Evolutionary conservation across 148 eudicot genomes (phyloP), one percentile per base, ranked within the genome.

Genomic region (Simmondsia chinensis): DNA sequence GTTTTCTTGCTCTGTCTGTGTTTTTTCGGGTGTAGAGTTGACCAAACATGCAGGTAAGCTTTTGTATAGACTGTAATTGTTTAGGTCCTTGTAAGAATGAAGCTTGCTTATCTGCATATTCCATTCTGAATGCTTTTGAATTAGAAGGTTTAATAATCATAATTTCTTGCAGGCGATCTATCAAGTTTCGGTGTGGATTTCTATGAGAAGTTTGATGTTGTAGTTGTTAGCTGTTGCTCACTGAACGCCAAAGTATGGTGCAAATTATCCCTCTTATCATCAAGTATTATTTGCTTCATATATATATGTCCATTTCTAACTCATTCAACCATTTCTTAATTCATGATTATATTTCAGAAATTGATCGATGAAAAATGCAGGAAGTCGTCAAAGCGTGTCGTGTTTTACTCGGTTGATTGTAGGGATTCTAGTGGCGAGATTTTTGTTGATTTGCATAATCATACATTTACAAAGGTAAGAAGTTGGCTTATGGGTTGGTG

Each of bases 391-490:
- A 91, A 82, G 77, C 95, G 68, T 26, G 54, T 86, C 46, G 81
- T 96, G 39, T 91, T 86, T 62, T 91, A 82, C 50, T 48, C 87
- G 6, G 94, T 86, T 39, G 96, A 91, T 34, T 91, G 96, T 52
- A 69, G 94, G 37, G 99, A 66, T 44, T 76, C 89, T 32, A 86
- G 99, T 58, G 99, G 99, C 50, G 99, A 91, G 54, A 76, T 91
- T 55, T 91, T 91, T 73, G 86, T 69, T 57, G 96, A 91, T 73
- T 56, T 91, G 72, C 83, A 86, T 66, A 65, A 63, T 36, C 76
- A 79, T 68, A 46, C 68, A 30, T 86, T 70, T 46, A 59, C 86
- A 32, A 75, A 68, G 96, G 99, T 91, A 35, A 27, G 36, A 23
- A 26, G 16, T n/a, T 20, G 1, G 6, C 4, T 34, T 23, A 40